A percentile compares a stretch with the other conserved stretches of the same genome.
Conservation (phyloP, 805 yeast genomes). For the Kuraishia molischiana region DNA sequence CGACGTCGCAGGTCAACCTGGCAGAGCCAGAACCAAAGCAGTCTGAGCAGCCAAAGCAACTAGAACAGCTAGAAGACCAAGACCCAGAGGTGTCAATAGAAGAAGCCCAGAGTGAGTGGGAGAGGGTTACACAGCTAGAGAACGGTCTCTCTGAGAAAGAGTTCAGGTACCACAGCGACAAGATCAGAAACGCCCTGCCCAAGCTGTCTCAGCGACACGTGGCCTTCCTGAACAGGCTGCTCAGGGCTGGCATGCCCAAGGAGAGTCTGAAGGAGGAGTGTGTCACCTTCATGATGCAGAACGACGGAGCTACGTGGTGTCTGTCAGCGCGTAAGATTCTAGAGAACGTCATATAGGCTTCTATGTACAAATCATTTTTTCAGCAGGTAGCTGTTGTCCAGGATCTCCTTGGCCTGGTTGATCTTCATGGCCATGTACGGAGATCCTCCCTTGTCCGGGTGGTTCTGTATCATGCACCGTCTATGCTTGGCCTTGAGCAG, state of each 20-base stretch:
- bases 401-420: slow-evolving; percentile 74
- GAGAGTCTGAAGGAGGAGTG: slow-evolving; percentile 12
- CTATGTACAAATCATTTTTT: slow-evolving; percentile 9
- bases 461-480: slow-evolving; percentile 69
- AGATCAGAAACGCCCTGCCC: slow-evolving; percentile 18
- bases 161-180: slow-evolving; percentile 30
- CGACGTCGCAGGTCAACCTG: no score
- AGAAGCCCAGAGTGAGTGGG: no score
- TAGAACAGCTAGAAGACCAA: no score
- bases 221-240: slow-evolving; percentile 14
- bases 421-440: slow-evolving; percentile 75
- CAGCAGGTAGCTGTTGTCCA: slow-evolving; percentile 51
- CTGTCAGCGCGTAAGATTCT: slow-evolving; percentile 52
- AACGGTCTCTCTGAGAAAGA: slow-evolving; percentile 30
- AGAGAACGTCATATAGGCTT: slow-evolving; percentile 18
- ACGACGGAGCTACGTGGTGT: slow-evolving; percentile 58
- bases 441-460: slow-evolving; percentile 87
- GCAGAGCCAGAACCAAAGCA: no score
- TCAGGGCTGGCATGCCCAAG: slow-evolving; percentile 12
- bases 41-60: no score
- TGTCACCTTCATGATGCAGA: slow-evolving; percentile 44
- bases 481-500: slow-evolving; percentile 65
- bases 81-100: no score
- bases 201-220: slow-evolving; percentile 18
- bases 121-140: slow-evolving; percentile 13